These are phyloP conservation scores for Naganishia sp. DNA, from an alignment of 1,284 basidiomycete genomes.

Conservation along the genomic window DNA sequence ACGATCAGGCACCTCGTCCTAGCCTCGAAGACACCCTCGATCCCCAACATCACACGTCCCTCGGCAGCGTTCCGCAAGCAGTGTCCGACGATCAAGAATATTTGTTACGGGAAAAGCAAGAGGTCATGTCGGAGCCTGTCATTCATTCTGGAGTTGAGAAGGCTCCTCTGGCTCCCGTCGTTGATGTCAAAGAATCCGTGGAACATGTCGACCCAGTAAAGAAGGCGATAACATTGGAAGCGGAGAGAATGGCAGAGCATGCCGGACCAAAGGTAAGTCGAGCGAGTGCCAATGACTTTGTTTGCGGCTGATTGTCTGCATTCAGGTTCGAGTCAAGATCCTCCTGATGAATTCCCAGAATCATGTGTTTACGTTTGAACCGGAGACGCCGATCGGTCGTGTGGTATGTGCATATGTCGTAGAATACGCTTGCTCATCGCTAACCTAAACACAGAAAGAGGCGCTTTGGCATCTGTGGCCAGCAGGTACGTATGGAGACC, in stretches of 20 bases:
- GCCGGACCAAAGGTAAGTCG: slow-evolving; percentile 17
- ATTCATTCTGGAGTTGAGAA: slow-evolving; percentile 7
- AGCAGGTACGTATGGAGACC: slow-evolving; percentile 58
- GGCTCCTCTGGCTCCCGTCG: background rate
- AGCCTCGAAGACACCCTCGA: background rate
- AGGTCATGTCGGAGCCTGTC: slow-evolving; percentile 4
- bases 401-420: slow-evolving; percentile 50
- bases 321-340: slow-evolving; percentile 69
- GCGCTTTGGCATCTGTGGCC: slow-evolving; percentile 83
- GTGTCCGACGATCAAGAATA: background rate
- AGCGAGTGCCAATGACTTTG: background rate
- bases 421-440: background rate
- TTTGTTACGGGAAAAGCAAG: slow-evolving; percentile 7
- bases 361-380: slow-evolving; percentile 74
- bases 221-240: slow-evolving; percentile 8
- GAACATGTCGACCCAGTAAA: background rate
- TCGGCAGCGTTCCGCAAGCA: background rate
- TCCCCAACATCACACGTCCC: background rate
- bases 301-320: background rate
- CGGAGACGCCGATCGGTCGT: slow-evolving; percentile 71
- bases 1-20: background rate
- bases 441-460: slow-evolving; percentile 60
- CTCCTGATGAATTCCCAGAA: slow-evolving; percentile 72
- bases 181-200: slow-evolving; percentile 22
- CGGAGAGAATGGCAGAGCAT: slow-evolving; percentile 5